These are phyloP conservation scores for Xylaria sp. DNA, from an alignment of 2,329 filamentous ascomycete genomes.

Conservation along the genomic window DNA sequence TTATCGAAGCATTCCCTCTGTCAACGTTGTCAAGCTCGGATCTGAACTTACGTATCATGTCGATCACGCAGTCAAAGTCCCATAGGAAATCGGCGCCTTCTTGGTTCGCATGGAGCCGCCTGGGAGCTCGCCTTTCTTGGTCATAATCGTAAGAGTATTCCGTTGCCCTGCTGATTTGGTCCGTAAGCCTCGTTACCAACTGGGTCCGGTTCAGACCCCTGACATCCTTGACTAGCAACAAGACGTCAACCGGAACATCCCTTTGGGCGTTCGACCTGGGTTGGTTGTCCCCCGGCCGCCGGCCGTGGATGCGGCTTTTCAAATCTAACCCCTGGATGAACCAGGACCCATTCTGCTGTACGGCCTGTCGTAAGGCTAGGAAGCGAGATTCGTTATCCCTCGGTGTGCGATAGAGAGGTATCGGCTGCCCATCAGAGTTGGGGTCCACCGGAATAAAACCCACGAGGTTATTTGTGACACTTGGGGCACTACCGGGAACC, in stretches of 20 bases:
- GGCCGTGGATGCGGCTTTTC: neutral
- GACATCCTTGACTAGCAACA: neutral
- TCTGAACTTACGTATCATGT: neutral
- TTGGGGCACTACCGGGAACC: neutral
- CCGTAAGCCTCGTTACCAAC: neutral
- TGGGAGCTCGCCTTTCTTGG: neutral
- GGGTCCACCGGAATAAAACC: neutral
- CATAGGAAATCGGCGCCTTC: neutral
- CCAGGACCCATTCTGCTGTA: neutral
- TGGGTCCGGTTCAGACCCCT: neutral
- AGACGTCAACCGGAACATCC: neutral
- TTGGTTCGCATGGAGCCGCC: neutral
- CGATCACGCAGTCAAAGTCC: neutral
- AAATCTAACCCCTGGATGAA: neutral
- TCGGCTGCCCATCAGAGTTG: neutral
- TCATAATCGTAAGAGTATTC: neutral
- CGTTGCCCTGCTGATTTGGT: neutral
- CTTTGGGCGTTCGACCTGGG: neutral
- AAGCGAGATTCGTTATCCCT: neutral
- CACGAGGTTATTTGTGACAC: neutral
- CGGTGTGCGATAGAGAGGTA: neutral
- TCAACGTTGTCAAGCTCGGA: neutral
- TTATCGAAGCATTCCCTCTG: neutral
- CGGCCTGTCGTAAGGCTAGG: neutral
- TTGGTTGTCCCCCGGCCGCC: neutral